Evolutionary conservation across 495 filamentous ascomycete species (phyloP), one percentile per base, ranked within the genome.

Genomic region (Hypoxylon subgilvum): DNA sequence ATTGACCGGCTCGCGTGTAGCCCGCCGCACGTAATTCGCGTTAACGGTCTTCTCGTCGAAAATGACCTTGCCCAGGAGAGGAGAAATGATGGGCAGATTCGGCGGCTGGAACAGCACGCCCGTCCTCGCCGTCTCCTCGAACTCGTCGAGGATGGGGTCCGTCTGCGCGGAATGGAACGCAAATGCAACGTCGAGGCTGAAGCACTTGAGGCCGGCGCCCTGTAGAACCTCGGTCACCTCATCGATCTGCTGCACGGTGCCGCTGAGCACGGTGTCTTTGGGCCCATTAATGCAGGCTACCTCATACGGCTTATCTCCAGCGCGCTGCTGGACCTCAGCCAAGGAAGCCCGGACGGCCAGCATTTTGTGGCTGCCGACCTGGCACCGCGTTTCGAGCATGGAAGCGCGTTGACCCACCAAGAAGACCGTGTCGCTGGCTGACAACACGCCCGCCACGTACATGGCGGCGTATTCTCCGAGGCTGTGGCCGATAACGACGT

Each of bases 381-480:
- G 23, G 23, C 23, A 27, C 51, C 82, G 73, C 32, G 80, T 72
- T 13, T 81, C 77, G 13, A 90, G 74, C n/a, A 90, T 72, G 60
- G 82, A 76, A 19, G 88, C 88, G 38, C 88, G 78, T 36, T 77
- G 76, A 13, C 88, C 88, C 47, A 87, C 83, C 10, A 90, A 74
- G 53, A 82, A 85, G 48, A 91, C 79, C 16, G 86, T 82, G 63
- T 90, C 87, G 35, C 74, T 75, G 12, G 76, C 82, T 2, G 82
- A 84, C 10, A 91, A 66, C 12, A 90, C 81, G 34, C 86, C 88
- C 6, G 87, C 80, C 38, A 83, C 83, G 63, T 87, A 75, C 0
- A 90, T 69, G 12, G 88, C 88, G 36, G 88, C 86, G 72, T 88
- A 90, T 63, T 91, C 88, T 38, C 88, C 88, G 0, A 72, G 57